These are phyloP conservation scores for Scheffersomyces lignosus DNA, from an alignment of 805 yeast species.

Conservation along the genomic window DNA sequence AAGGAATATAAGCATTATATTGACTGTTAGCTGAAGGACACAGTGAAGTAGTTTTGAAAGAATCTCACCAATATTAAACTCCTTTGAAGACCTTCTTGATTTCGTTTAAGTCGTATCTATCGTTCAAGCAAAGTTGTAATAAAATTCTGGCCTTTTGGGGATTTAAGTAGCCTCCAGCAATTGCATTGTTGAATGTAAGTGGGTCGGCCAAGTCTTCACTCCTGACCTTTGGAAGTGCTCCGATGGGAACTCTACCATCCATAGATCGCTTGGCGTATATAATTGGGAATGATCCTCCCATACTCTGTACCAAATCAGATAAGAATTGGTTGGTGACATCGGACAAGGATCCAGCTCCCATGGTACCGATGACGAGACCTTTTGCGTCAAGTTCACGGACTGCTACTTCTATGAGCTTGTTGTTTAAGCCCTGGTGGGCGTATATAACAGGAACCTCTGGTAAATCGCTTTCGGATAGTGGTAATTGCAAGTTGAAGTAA, in stretches of 20 bases:
- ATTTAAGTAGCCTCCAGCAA: conserved; percentile 65
- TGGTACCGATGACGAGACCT: conserved; percentile 65
- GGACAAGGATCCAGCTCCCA: conserved; percentile 71
- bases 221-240: conserved; percentile 31
- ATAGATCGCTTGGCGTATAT: conserved; percentile 65
- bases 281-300: conserved; percentile 44
- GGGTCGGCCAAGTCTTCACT: conserved; percentile 8
- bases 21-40: no score
- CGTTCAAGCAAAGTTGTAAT: conserved; percentile 54
- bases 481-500: conserved; percentile 35
- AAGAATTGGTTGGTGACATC: conserved; percentile 48
- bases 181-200: conserved; percentile 34
- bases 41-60: no score
- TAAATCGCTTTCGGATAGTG: conserved; percentile 17
- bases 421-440: conserved; percentile 61
- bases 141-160: conserved; percentile 65
- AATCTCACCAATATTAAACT: no score
- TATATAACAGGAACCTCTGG: conserved; percentile 57
- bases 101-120: conserved; percentile 35
- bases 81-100: conserved; percentile 48
- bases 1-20: no score
- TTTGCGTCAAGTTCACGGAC: conserved; percentile 44
- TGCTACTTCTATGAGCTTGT: conserved; percentile 47
- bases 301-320: conserved; percentile 33
- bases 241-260: conserved; percentile 70